Evolutionary conservation across 1,139 yeast species (phyloP).

Genomic region (Zygoascus hellenicus): DNA sequence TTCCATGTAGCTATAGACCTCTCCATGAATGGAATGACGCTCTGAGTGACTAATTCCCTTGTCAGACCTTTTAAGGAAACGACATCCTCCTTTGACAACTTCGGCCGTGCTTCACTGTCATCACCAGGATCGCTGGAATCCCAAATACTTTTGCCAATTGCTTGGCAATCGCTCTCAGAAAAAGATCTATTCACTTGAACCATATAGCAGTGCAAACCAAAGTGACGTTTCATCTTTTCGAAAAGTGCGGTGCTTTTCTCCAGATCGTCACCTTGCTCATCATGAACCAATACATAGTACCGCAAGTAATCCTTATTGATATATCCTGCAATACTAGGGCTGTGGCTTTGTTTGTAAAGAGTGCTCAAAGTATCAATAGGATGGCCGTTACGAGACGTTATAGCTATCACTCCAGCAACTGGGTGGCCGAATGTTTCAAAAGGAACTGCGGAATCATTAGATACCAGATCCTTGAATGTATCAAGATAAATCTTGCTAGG

Average conservation of each 20-base stretch:
- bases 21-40: conserved; percentile 75
- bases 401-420: conserved; percentile 64
- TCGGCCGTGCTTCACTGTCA: neutral
- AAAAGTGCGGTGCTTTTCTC: conserved; percentile 30
- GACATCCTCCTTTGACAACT: conserved; percentile 37
- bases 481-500: conserved; percentile 12
- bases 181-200: conserved; percentile 19
- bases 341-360: conserved; percentile 32
- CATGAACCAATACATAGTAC: conserved; percentile 36
- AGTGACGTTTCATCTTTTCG: conserved; percentile 34
- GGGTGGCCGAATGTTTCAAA: conserved; percentile 93
- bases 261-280: conserved; percentile 31
- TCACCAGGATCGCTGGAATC: neutral
- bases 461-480: conserved; percentile 32
- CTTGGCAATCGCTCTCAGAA: neutral
- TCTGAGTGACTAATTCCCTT: conserved; percentile 51
- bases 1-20: conserved; percentile 69
- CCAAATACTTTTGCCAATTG: conserved; percentile 8
- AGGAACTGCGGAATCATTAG: conserved; percentile 46
- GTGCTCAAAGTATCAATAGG: conserved; percentile 44
- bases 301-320: conserved; percentile 36
- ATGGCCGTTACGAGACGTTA: conserved; percentile 44
- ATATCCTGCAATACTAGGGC: conserved; percentile 30
- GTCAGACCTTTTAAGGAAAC: conserved; percentile 41
- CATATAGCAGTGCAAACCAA: conserved; percentile 36